Evolutionary conservation across 768 basidiomycete species (phyloP), one percentile per base, ranked within the genome.

Genomic region (Leccinum ochraceum): DNA sequence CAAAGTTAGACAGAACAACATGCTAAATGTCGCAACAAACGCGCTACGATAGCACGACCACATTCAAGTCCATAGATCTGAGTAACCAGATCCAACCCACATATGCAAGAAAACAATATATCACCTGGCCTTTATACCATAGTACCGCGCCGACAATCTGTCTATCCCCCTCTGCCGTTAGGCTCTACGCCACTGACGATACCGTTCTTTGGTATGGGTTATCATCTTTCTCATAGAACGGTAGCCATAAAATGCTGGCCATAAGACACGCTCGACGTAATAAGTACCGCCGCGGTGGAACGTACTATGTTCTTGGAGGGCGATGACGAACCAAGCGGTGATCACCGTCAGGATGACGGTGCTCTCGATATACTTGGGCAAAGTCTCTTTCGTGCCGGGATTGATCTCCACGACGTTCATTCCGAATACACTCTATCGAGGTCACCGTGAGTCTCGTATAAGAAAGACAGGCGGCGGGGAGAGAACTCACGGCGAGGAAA

Each of bases 321-420:
- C 81, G 22, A 86, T 74, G 46, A 87, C 79, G 39, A 83, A 66
- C 85, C 85, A 87, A 22, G 81, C 69, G 10, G 85, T 85, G 14
- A 78, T 30, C 13, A 77, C n/a, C 0, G 85, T 87, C 53, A 88
- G 71, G 1, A 79, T 75, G 4, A 84, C 46, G 0, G 85, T 81
- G 7, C 76, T 69, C n/a, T 66, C 77, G 24, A 80, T 17, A 53
- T 80, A 86, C 51, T 71, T 69, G 3, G 61, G 53, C n/a, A 85
- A 63, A 4, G 74, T 74, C 56, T 70, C 75, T 10, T 57, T 20
- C 6, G 72, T 68, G 11, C 51, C 46, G 6, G 60, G 13, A 56
- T 69, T 37, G 70, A 78, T 69, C 76, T 81, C 42, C 49, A 3
- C 30, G 22, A 70, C 71, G 57, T 71, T 71, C 71, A 73, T 68